Evolutionary conservation across 331 rosid species (phyloP).

Genomic region (Malus hybrid): DNA sequence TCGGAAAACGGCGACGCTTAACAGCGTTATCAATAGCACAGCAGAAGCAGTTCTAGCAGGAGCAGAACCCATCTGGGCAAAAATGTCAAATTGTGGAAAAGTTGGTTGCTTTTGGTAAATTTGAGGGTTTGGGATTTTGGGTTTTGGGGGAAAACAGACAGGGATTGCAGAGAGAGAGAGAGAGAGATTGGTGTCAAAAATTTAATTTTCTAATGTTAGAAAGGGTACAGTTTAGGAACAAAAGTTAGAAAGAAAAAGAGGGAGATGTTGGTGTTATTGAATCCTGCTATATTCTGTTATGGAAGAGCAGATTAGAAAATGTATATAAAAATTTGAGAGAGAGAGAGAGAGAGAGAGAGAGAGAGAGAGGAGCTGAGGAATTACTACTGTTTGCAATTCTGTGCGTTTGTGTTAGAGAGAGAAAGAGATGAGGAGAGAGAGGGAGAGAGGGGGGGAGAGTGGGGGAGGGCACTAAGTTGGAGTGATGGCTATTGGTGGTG

Average conservation of each 20-base stretch:
- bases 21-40: conserved; percentile 1
- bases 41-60: not conserved
- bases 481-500: not conserved
- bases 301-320: not conserved
- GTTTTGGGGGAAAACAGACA: not conserved
- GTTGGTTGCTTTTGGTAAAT: not conserved
- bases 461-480: conserved; percentile 10
- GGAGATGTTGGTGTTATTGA: not conserved
- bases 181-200: conserved; percentile 6
- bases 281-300: conserved; percentile 2
- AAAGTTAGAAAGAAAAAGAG: not conserved
- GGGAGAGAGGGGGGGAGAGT: conserved; percentile 14
- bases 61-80: conserved; percentile 3
- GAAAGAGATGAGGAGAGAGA: conserved; percentile 7
- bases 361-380: not conserved
- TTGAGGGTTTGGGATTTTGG: not conserved
- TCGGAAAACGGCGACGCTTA: conserved; percentile 13
- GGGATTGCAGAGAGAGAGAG: too few species aligned
- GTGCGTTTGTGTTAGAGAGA: conserved; percentile 4
- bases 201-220: not conserved
- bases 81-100: not conserved
- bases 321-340: not conserved
- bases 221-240: not conserved
- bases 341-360: too few species aligned
- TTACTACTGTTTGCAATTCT: not conserved